phyloP scores from a whole-genome alignment of 139 green algal species.

The Volvox africanus region DNA sequence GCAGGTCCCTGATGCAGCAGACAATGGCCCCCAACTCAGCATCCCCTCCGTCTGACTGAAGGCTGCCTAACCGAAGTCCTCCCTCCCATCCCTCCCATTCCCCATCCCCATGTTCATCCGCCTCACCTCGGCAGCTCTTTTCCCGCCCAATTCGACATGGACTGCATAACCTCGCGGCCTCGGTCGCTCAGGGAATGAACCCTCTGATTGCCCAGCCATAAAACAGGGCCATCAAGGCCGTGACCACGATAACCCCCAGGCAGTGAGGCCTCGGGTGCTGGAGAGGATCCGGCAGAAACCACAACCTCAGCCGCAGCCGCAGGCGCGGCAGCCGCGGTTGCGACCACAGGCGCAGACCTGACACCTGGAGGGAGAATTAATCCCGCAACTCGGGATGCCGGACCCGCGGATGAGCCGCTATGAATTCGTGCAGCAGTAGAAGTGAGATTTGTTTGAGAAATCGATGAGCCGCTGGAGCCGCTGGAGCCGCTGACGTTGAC shows the following conservation, averaged over 20 bases:
- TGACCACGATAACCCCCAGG: not conserved
- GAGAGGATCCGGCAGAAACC: not conserved
- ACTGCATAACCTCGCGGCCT: conserved; percentile 75
- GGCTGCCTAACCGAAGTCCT: no score
- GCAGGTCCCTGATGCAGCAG: no score
- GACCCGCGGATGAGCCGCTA: conserved; percentile 18
- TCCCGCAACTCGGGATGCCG: not conserved
- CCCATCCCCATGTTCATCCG: no score
- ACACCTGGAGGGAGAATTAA: conserved; percentile 13
- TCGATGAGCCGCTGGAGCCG: not conserved
- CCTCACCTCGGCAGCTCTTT: conserved; percentile 60
- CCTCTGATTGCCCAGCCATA: conserved; percentile 70
- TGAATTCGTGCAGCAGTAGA: conserved; percentile 4
- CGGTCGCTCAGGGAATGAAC: conserved; percentile 70
- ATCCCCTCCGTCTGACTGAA: no score
- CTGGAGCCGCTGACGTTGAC: not conserved
- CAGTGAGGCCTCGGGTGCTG: not conserved
- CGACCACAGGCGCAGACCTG: not conserved
- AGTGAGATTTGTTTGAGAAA: not conserved
- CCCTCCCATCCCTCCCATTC: no score
- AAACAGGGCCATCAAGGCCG: conserved; percentile 22
- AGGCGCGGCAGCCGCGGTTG: not conserved
- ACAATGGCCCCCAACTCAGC: no score
- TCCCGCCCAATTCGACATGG: conserved; percentile 70
- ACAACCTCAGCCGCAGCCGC: not conserved